Evolutionary conservation across 83 land plant genomes (phyloP), one percentile per base, ranked within the genome.

Genomic region (Picea mariana): DNA sequence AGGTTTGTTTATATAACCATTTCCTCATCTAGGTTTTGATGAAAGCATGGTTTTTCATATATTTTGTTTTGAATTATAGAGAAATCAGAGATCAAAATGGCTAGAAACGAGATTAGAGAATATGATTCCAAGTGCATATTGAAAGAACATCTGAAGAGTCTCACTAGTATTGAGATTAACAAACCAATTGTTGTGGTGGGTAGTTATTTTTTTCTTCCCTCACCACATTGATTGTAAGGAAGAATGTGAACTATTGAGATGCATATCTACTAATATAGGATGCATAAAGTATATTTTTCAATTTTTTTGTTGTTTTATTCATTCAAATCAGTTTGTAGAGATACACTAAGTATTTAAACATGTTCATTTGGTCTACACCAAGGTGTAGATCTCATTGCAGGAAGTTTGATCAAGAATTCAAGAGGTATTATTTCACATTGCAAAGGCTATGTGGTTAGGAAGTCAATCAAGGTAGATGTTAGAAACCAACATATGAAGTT

Each of bases 381-480:
- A 31, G 34, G 34, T 31, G 99, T 93, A 80, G 99, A 97, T 86
- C 72, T 97, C 26, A 95, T 97, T 85, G 99, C 99, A 81, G 99
- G 99, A 18, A 97, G 99, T 77, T 85, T 97, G 81, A 97, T 97
- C 31, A 97, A 97, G 87, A 97, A 97, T 71, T 98, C 96, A 26
- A 98, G 99, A 63, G 98, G 99, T 81, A 97, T 98, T 16, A 89
- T 95, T 81, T 96, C 98, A 47, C 99, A 98, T 34, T 90, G 98
- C 89, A 96, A 98, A 80, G 99, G 99, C 58, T 97, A 97, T 88
- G 90, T 97, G 55, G 99, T 96, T 49, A 96, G 99, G 23, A 93
- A 81, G 65, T 94, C 99, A 67, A 87, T 96, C 34, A 96, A 96
- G 94, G 99, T 96, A 69, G 21, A 73, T 73, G 23, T 20, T 44